Evolutionary conservation across 1,139 yeast genomes (phyloP).

Genomic region (Zygoascus meyerae): DNA sequence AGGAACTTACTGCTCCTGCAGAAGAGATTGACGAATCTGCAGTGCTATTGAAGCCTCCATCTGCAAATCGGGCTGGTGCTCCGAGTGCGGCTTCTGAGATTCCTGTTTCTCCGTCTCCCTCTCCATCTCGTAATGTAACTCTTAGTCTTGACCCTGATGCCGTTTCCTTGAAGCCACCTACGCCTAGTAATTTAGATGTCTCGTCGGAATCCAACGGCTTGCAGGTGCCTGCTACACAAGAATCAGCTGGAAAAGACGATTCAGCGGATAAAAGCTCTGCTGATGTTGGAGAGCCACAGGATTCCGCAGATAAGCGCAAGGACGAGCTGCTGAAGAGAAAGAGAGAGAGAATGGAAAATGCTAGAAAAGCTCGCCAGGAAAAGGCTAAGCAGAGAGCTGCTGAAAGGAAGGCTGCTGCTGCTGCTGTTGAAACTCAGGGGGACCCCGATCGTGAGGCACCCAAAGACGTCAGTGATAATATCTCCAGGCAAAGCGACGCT

Average conservation of each 20-base stretch:
- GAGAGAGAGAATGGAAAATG: not conserved
- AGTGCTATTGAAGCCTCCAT: slow-evolving; percentile 15
- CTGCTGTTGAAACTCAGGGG: not conserved
- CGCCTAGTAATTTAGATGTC: slow-evolving; percentile 8
- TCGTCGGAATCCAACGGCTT: not conserved
- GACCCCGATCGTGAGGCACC: not conserved
- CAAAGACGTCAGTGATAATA: not conserved
- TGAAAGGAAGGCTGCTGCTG: not conserved
- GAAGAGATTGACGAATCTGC: slow-evolving; percentile 7
- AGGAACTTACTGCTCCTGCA: slow-evolving; percentile 5
- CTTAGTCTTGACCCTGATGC: slow-evolving; percentile 8
- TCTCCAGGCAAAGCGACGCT: not conserved
- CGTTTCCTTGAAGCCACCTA: slow-evolving; percentile 10
- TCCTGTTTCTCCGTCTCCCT: slow-evolving; percentile 18
- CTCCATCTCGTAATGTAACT: slow-evolving; percentile 14
- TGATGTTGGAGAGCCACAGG: not conserved
- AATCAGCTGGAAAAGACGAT: not conserved
- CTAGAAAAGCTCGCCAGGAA: not conserved
- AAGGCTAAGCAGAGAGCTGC: slow-evolving; percentile 5
- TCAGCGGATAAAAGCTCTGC: not conserved
- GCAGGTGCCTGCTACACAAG: slow-evolving; percentile 1
- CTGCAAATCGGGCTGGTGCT: not conserved
- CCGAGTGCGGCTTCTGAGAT: slow-evolving; percentile 14
- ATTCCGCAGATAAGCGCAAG: not conserved
- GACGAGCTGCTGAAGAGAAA: not conserved